These are phyloP conservation scores for Strigomonas culicis DNA, from an alignment of 208 protist species.

Conservation along the genomic window DNA sequence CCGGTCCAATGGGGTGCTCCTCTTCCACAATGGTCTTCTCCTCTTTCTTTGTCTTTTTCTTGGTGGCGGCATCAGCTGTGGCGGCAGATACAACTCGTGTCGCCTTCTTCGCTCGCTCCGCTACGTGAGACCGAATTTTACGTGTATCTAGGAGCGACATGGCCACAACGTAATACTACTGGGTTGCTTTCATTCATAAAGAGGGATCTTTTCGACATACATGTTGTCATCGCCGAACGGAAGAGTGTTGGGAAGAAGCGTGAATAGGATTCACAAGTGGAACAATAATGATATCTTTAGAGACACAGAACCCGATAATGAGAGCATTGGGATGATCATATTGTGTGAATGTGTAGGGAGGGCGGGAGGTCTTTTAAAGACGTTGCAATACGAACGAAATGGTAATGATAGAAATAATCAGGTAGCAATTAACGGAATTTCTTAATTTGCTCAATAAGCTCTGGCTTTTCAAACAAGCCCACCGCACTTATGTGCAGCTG, in stretches of 20 bases:
- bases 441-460: constrained; percentile 50
- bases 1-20: constrained; percentile 18
- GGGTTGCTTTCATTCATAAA: too few species aligned
- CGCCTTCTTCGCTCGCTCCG: too few species aligned
- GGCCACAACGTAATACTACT: too few species aligned
- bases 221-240: neutral
- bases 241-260: neutral
- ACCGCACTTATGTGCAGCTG: constrained; percentile 34
- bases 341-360: too few species aligned
- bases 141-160: too few species aligned
- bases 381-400: too few species aligned
- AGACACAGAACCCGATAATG: too few species aligned
- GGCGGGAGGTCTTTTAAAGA: too few species aligned
- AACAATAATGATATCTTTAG: neutral
- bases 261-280: neutral
- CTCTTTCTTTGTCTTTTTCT: constrained; percentile 43
- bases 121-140: too few species aligned
- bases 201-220: neutral
- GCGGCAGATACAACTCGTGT: too few species aligned
- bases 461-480: constrained; percentile 51
- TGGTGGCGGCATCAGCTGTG: constrained; percentile 29
- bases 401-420: too few species aligned
- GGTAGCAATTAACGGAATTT: constrained; percentile 31
- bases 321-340: too few species aligned
- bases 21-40: constrained; percentile 33